Evolutionary conservation across 306 rosid genomes (phyloP), one percentile per base, ranked within the genome.

Genomic region (Casuarina equisetifolia): DNA sequence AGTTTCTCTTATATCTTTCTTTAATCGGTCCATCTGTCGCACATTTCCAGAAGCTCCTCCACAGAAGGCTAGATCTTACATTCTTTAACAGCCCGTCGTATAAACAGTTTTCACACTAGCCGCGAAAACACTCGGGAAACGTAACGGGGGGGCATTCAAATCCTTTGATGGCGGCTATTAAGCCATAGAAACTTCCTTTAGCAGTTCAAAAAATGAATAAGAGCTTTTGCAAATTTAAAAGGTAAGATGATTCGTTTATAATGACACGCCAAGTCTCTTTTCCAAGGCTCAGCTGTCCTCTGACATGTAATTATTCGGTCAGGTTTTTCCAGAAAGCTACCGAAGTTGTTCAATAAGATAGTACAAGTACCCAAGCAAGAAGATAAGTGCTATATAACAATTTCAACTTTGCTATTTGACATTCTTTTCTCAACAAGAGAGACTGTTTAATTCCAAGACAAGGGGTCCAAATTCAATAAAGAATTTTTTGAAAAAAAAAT

Each of bases 381-480:
- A 66, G 15, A 42, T 5, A 39, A 63, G 38, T 8, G 6, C 45
- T 42, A 9, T 66, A 42, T 13, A 66, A 67, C 40, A 4, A 42
- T 9, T 67, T 64, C 4, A 42, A 42, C 50, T 40, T 53, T 82
- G 85, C 76, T 77, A 82, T 78, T 75, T 42, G 83, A 82, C 84
- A 80, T 86, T 84, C 84, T 78, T 78, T 85, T 63, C 78, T 81
- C 77, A 78, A 73, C 80, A 82, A 76, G 78, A 67, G 77, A 42
- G 42, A 81, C 77, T 81, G 84, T 78, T 84, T 86, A 79, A 85
- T 78, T 79, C 75, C 74, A 84, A 54, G 52, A 77, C 74, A 74
- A 71, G 57, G 77, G 73, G 78, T 82, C 64, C 80, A 76, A 81
- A 72, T 64, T 73, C 71, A 84, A 82, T 80, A 79, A 79, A 84